Evolutionary conservation across 2,329 filamentous ascomycete species (phyloP).

Genomic region (Calonectria ilicicola): DNA sequence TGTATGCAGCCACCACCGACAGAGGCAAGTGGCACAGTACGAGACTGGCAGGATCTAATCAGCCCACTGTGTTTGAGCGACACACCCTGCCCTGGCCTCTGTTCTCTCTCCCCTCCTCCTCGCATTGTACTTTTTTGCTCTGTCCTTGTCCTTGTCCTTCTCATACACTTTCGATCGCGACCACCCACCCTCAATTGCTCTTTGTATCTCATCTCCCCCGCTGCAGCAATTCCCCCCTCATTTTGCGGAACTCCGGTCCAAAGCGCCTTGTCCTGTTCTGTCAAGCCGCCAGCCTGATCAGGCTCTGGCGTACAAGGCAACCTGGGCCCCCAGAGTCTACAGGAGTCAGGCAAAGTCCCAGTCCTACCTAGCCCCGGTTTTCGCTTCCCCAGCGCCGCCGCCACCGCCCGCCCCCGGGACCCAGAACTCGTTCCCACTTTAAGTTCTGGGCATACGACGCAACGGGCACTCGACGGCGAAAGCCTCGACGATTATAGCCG

Average conservation of each 20-base stretch:
- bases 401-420: slow-evolving; percentile 17
- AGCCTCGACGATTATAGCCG: slow-evolving; percentile 19
- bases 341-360: background rate
- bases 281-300: background rate
- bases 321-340: background rate
- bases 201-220: background rate
- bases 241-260: background rate
- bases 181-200: background rate
- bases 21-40: background rate
- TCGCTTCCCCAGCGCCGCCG: slow-evolving; percentile 15
- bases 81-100: background rate
- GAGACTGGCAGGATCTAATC: background rate
- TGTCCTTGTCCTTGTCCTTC: background rate
- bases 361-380: slow-evolving; percentile 17
- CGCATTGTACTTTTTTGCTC: background rate
- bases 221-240: background rate
- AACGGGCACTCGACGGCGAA: slow-evolving; percentile 6
- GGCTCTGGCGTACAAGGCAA: background rate
- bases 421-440: slow-evolving; percentile 7
- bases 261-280: background rate
- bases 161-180: background rate
- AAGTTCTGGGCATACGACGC: slow-evolving; percentile 7
- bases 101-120: background rate
- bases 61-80: slow-evolving; percentile 11
- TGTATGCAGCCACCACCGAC: background rate